phyloP scores from a whole-genome alignment of 1,284 basidiomycete species.

The Cystobasidium sp. region DNA sequence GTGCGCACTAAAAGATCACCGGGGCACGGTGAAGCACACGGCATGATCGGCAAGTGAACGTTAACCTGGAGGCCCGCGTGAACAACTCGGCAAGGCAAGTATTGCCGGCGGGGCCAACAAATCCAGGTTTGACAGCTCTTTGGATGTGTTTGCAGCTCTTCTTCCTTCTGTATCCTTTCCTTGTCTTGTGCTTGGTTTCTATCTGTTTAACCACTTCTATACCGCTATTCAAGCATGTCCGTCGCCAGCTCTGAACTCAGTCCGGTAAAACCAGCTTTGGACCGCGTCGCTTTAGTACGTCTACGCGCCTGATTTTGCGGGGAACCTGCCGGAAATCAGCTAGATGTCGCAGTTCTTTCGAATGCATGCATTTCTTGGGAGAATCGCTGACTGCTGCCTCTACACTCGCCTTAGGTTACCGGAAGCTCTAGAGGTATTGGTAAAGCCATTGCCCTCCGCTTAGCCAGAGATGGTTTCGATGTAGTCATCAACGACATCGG shows the following conservation, averaged over 20 bases:
- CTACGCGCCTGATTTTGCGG: background rate
- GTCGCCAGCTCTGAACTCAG: slow-evolving; percentile 30
- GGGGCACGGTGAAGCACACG: too few species aligned
- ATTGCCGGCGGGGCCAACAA: too few species aligned
- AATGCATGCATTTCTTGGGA: background rate
- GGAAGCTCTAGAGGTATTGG: slow-evolving; percentile 68
- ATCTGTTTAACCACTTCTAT: background rate
- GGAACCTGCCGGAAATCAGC: background rate
- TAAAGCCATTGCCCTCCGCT: slow-evolving; percentile 63
- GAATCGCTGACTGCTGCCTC: background rate
- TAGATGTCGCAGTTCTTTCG: background rate
- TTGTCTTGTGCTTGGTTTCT: background rate
- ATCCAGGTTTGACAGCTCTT: too few species aligned
- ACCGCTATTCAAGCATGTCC: slow-evolving; percentile 9
- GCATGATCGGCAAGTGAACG: too few species aligned
- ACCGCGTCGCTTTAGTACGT: slow-evolving; percentile 30
- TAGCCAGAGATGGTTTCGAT: slow-evolving; percentile 65
- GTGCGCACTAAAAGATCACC: too few species aligned
- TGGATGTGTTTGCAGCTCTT: background rate
- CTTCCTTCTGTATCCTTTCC: background rate
- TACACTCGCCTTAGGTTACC: slow-evolving; percentile 58
- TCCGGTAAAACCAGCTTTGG: slow-evolving; percentile 29
- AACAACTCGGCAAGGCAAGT: too few species aligned
- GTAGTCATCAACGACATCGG: slow-evolving; percentile 65
- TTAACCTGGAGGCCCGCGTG: too few species aligned